Base-by-base conservation (phyloP, 345 rosid species). In the Gossypium longicalyx region DNA sequence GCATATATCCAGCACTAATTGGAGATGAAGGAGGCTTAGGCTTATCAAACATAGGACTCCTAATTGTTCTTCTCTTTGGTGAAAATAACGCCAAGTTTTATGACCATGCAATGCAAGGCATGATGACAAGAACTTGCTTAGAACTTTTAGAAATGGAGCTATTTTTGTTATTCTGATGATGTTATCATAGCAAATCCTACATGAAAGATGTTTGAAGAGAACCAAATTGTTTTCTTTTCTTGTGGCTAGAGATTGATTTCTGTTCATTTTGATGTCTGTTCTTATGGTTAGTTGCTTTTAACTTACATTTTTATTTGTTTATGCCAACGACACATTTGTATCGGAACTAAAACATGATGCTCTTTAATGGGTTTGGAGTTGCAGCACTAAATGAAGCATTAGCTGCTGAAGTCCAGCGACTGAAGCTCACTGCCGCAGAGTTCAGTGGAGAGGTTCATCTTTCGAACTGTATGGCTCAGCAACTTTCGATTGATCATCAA, bases 311-410 rank as follows among this genome's bases (percentile, higher is more conserved):
- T 51, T 51, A 69, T 27, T 51, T 27, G 44, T 29, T 69, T 49
- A 49, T 27, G 59, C 11, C 22, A 12, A 27, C 54, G 43, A 22
- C 9, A n/a, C 25, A n/a, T 22, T 61, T 51, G n/a, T 51, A 59
- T 67, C 65, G 29, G 17, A 51, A 25, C 27, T 29, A 13, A 77
- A 54, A 63, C 12, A 19, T 43, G 1, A 16, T 7, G 19, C 62
- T 9, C 12, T n/a, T 53, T 52, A 71, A 52, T 23, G 22, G 45
- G 20, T 27, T 48, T 45, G 43, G 12, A 70, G 53, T 75, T 71
- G 74, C 85, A 87, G 93, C 89, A 73, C 67, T 87, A 66, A 89
- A 86, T 60, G 91, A 89, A 48, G 84, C 89, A 54, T 71, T 87
- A 57, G 77, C 49, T 12, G 83, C 79, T 2, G 91, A 89, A 77